These are phyloP conservation scores for Tetrapyrgos nigripes DNA, from an alignment of 1,284 basidiomycete genomes.

Conservation along the genomic window DNA sequence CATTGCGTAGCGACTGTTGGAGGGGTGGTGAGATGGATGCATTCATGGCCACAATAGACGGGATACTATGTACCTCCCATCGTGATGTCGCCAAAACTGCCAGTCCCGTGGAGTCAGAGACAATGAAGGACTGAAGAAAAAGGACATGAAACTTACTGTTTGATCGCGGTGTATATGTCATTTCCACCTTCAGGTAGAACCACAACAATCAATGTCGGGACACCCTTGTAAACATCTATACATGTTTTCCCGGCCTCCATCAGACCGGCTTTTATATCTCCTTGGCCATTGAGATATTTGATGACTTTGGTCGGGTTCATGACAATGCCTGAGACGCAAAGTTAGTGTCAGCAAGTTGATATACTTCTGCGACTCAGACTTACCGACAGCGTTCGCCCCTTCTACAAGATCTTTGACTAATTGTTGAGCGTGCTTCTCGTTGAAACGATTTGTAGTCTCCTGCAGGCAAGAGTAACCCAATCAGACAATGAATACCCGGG, in stretches of 20 bases:
- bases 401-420: conserved; percentile 56
- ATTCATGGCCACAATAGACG: no score
- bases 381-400: conserved; percentile 62
- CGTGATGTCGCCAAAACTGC: conserved; percentile 74
- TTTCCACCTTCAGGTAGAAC: conserved; percentile 77
- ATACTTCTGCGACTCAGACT: conserved; percentile 27
- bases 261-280: conserved; percentile 42
- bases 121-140: conserved; percentile 3
- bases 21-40: no score
- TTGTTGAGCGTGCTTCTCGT: conserved; percentile 43
- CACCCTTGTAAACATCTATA: conserved; percentile 37
- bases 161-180: conserved; percentile 76
- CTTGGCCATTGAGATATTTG: conserved; percentile 60
- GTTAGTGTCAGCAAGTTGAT: not conserved
- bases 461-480: not conserved
- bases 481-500: conserved; percentile 23
- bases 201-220: conserved; percentile 67
- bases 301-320: conserved; percentile 52
- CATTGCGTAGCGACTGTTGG: conserved; percentile 82
- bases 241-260: conserved; percentile 40
- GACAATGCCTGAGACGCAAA: conserved; percentile 51
- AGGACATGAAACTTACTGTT: conserved; percentile 61
- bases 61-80: conserved; percentile 39
- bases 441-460: conserved; percentile 3
- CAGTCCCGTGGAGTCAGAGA: conserved; percentile 11